A percentile compares a stretch with the other conserved stretches of the same genome.
Evolutionary conservation across 108 stramenopile genomes (phyloP).

Genomic region (Discostella stelligeroides): DNA sequence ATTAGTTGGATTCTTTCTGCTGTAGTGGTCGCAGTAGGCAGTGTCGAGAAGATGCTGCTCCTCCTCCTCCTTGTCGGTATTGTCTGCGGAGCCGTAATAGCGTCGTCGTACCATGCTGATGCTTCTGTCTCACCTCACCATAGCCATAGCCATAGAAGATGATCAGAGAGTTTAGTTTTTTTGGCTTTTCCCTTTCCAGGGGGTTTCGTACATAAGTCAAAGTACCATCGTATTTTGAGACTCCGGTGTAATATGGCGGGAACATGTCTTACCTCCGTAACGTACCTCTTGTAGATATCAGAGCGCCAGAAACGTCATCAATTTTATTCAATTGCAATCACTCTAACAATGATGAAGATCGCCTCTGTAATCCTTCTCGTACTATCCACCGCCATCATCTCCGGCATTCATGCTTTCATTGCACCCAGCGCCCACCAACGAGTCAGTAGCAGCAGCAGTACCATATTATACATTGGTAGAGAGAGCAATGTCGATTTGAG

Average conservation of each 20-base stretch:
- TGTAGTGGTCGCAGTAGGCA: slow-evolving; percentile 25
- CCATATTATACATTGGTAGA: slow-evolving; percentile 15
- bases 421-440: neutral
- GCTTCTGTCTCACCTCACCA: too few relatives aligned
- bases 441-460: neutral
- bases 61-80: slow-evolving; percentile 2
- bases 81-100: neutral
- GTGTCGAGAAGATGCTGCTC: slow-evolving; percentile 4
- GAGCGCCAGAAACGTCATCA: too few relatives aligned
- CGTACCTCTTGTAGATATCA: too few relatives aligned
- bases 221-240: too few relatives aligned
- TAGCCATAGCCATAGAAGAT: too few relatives aligned
- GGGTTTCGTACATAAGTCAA: too few relatives aligned
- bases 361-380: neutral
- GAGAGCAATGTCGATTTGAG: slow-evolving; percentile 49
- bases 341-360: neutral
- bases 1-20: slow-evolving; percentile 2
- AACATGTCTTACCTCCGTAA: too few relatives aligned
- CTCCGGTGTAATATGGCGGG: too few relatives aligned
- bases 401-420: neutral
- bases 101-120: too few relatives aligned
- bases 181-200: too few relatives aligned
- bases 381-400: neutral
- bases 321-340: too few relatives aligned
- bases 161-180: too few relatives aligned